Evolutionary conservation across 495 filamentous ascomycete species (phyloP).

Genomic region (Xylaria curta): DNA sequence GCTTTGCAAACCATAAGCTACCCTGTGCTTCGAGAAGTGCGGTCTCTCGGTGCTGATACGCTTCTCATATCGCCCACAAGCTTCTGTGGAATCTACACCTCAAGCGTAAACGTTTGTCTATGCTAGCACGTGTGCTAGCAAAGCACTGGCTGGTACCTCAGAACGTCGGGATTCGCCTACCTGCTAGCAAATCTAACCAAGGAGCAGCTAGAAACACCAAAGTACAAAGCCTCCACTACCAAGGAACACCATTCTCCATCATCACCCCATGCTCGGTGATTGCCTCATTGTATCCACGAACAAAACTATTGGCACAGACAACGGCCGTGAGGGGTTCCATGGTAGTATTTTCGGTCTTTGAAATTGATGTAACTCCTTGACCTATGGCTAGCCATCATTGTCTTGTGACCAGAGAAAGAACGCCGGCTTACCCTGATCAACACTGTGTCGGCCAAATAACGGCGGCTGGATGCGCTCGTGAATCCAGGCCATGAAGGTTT

Average conservation of each 20-base stretch:
- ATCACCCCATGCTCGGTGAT: neutral
- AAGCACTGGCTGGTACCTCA: neutral
- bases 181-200: neutral
- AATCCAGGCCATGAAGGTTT: neutral
- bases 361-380: neutral
- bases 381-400: neutral
- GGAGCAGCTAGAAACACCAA: slow-evolving; percentile 5
- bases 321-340: neutral
- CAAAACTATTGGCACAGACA: neutral
- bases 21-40: neutral
- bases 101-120: neutral
- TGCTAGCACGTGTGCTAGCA: neutral
- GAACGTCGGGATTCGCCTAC: neutral
- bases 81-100: neutral
- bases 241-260: neutral
- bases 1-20: neutral
- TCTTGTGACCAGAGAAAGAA: neutral
- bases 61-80: neutral
- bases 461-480: neutral
- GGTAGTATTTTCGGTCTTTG: neutral
- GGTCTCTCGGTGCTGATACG: neutral
- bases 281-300: neutral
- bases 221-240: neutral
- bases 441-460: neutral
- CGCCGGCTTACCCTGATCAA: neutral